These are phyloP conservation scores for Salvia sclarea DNA, from an alignment of 305 asterid species.

Conservation along the genomic window DNA sequence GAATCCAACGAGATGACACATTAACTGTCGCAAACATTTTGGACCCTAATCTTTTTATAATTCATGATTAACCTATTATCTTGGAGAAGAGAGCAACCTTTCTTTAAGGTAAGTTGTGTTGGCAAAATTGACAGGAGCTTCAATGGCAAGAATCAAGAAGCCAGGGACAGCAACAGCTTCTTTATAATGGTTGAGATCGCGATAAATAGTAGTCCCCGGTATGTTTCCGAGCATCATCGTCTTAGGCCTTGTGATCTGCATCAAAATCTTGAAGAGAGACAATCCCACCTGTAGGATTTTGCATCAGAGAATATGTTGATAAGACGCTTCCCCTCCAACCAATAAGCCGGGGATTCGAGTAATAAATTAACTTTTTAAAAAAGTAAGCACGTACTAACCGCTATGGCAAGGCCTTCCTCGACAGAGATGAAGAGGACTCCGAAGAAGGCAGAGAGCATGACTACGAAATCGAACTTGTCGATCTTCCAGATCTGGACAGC, in stretches of 20 bases:
- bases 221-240: constrained; percentile 73
- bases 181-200: constrained; percentile 66
- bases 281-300: constrained; percentile 74
- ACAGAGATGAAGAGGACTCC: constrained; percentile 83
- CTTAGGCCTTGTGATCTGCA: constrained; percentile 86
- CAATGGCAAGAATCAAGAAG: constrained; percentile 63
- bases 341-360: too few species aligned
- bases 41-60: too few species aligned
- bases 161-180: constrained; percentile 65
- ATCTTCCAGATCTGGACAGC: constrained; percentile 72
- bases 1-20: too few species aligned
- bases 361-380: too few species aligned
- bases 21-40: too few species aligned
- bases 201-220: constrained; percentile 71
- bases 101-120: constrained; percentile 82
- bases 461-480: constrained; percentile 75
- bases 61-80: too few species aligned
- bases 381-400: constrained; percentile 41
- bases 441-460: constrained; percentile 68
- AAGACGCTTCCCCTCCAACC: too few species aligned
- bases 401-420: constrained; percentile 74
- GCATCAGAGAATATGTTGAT: not conserved
- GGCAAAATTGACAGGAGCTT: constrained; percentile 84
- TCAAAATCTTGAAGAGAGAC: constrained; percentile 64
- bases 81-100: constrained; percentile 57